Conservation (phyloP, 371 early-diverging fungal species). For the Cokeromyces recurvatus region DNA sequence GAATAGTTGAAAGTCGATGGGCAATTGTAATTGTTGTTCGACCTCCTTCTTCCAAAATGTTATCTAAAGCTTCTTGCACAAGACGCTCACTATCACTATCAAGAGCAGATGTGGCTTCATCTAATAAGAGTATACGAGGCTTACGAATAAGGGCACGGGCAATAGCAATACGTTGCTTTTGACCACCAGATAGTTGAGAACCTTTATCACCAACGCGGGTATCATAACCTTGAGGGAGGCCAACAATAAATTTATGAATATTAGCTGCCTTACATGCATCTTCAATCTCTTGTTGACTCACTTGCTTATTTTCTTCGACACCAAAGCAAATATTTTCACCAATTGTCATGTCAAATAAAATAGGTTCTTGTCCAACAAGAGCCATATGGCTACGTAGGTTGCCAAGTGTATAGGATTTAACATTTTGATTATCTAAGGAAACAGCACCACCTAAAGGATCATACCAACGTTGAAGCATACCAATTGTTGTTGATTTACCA, state of each 20-base stretch:
- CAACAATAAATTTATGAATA: constrained; percentile 70
- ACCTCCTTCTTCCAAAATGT: constrained; percentile 51
- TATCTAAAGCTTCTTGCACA: constrained; percentile 82
- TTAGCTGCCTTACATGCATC: constrained; percentile 61
- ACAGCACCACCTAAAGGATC: constrained; percentile 63
- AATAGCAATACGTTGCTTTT: no score
- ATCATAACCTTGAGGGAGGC: constrained; percentile 68
- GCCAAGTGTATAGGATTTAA: constrained; percentile 51
- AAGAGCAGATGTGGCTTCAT: constrained; percentile 94
- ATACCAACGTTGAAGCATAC: constrained; percentile 82
- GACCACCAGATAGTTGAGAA: constrained; percentile 44
- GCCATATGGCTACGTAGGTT: constrained; percentile 68
- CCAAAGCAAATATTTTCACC: constrained; percentile 75
- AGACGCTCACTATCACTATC: constrained; percentile 84
- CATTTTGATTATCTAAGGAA: constrained; percentile 57
- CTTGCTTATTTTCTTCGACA: constrained; percentile 51
- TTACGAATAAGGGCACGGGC: constrained; percentile 73
- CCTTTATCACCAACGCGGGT: constrained; percentile 79
- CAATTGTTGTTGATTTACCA: no score
- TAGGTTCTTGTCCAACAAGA: constrained; percentile 85
- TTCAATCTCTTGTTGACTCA: constrained; percentile 14
- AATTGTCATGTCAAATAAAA: constrained; percentile 71
- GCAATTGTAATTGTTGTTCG: constrained; percentile 67
- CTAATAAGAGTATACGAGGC: constrained; percentile 81
- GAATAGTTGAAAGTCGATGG: constrained; percentile 68